Evolutionary conservation across 2,329 filamentous ascomycete species (phyloP).

Genomic region (Fusarium neocosmosporiellum): DNA sequence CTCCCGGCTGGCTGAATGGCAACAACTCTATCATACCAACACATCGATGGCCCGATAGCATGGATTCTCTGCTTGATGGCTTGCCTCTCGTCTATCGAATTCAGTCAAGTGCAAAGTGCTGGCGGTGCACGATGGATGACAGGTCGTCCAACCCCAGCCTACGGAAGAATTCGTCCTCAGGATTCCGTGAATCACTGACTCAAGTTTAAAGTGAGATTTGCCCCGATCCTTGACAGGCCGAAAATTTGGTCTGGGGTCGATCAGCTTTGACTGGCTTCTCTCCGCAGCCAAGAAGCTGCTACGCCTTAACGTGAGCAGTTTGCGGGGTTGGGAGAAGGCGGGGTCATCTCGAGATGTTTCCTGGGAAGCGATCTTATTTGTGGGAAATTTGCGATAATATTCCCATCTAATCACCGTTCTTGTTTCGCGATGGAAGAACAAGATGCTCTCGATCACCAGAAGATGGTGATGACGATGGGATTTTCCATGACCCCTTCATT

Average conservation of each 20-base stretch:
- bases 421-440: background rate
- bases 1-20: background rate
- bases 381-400: background rate
- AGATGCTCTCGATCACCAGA: background rate
- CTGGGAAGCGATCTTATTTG: background rate
- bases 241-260: constrained; percentile 3
- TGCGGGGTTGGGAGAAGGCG: constrained; percentile 15
- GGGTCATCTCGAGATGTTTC: background rate
- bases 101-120: background rate
- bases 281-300: background rate
- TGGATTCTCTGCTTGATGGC: background rate
- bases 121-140: background rate
- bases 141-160: background rate
- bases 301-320: background rate
- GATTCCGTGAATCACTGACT: constrained; percentile 14
- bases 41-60: constrained; percentile 9
- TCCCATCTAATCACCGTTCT: background rate
- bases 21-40: background rate
- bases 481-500: background rate
- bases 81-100: background rate
- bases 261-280: background rate
- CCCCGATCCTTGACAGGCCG: background rate
- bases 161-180: background rate
- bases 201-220: background rate
- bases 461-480: background rate